Percentiles rank a stretch among this genome's conserved stretches.
Evolutionary conservation across 192 early-diverging fungal genomes (phyloP).

Genomic region (Podochytrium sp.): DNA sequence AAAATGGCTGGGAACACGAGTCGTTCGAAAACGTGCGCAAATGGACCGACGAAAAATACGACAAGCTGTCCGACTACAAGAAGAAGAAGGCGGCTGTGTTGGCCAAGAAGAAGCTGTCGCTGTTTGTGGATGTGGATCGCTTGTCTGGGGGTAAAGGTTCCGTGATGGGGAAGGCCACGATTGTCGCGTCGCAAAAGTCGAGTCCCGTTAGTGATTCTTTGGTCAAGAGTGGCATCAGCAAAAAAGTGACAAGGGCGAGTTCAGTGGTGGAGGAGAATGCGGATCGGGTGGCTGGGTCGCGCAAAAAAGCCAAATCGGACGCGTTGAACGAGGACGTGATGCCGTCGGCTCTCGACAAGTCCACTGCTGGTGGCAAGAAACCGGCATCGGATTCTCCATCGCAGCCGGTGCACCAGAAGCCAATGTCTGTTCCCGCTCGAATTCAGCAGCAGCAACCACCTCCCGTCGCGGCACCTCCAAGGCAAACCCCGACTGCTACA

Average conservation of each 20-base stretch:
- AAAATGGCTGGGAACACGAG: constrained; percentile 10
- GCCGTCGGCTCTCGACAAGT: not conserved
- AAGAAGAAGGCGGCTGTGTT: not conserved
- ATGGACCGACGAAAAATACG: constrained; percentile 4
- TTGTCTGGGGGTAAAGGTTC: not conserved
- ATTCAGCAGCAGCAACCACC: too few relatives aligned
- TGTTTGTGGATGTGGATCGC: not conserved
- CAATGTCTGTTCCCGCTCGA: too few relatives aligned
- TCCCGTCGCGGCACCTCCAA: too few relatives aligned
- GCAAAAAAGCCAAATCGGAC: not conserved
- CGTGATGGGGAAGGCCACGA: not conserved
- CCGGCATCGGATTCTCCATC: not conserved
- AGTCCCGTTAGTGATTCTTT: not conserved
- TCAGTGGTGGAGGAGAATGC: not conserved
- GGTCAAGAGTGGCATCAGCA: not conserved
- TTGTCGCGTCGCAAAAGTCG: not conserved
- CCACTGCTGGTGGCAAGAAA: not conserved
- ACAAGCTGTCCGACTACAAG: not conserved
- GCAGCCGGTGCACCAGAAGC: too few relatives aligned
- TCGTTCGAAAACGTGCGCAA: constrained; percentile 10
- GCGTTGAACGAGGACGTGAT: not conserved
- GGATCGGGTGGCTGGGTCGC: not conserved
- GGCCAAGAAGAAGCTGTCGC: not conserved
- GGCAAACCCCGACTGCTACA: too few relatives aligned
- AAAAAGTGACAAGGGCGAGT: not conserved